Evolutionary conservation across 805 yeast genomes (phyloP).

Genomic region (Lipomyces mesembrius): DNA sequence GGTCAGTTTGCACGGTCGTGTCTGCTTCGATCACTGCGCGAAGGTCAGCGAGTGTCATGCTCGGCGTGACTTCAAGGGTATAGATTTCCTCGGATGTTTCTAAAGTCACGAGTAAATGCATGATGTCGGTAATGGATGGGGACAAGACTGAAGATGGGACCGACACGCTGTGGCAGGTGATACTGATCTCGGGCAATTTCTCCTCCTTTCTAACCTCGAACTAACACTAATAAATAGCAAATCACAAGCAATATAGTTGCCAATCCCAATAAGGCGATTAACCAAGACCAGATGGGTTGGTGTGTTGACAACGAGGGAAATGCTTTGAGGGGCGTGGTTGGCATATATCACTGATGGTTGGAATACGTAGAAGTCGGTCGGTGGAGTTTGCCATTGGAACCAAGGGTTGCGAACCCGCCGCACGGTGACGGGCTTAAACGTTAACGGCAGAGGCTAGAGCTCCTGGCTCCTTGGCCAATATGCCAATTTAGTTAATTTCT

Average conservation of each 20-base stretch:
- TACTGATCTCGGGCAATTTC: background rate
- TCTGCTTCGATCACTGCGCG: conserved; percentile 76
- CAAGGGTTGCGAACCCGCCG: background rate
- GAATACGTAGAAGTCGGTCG: background rate
- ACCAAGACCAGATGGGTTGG: background rate
- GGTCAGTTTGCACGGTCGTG: conserved; percentile 54
- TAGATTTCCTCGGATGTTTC: conserved; percentile 56
- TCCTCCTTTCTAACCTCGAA: background rate
- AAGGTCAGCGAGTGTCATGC: conserved; percentile 68
- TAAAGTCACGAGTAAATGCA: conserved; percentile 60
- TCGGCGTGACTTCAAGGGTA: conserved; percentile 66
- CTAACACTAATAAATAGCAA: background rate
- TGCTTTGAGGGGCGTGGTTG: background rate
- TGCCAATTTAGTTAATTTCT: background rate
- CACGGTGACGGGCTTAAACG: background rate
- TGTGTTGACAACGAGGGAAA: background rate
- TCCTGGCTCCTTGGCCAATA: too few relatives aligned
- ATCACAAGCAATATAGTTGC: background rate
- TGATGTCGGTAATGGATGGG: conserved; percentile 37
- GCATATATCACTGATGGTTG: background rate
- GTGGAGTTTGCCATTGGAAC: background rate
- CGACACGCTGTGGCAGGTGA: background rate
- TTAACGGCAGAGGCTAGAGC: background rate
- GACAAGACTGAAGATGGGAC: background rate
- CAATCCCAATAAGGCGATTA: background rate